Evolutionary conservation across 2,329 filamentous ascomycete genomes (phyloP).

Genomic region (Stemphylium vesicarium): DNA sequence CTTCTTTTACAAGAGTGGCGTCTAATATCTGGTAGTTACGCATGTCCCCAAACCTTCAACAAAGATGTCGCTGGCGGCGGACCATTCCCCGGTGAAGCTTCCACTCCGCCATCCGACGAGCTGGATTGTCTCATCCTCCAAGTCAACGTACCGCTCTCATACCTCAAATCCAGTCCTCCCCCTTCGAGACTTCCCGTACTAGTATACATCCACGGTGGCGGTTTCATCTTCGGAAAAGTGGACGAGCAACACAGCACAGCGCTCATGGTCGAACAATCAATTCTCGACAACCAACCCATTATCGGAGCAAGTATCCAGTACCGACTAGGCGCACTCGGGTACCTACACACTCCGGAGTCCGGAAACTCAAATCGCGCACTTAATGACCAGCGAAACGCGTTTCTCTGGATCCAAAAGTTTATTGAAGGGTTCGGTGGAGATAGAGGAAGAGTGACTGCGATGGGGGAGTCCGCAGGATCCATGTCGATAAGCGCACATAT

Average conservation of each 20-base stretch:
- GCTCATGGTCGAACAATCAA: conserved; percentile 30
- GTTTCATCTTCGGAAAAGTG: conserved; percentile 50
- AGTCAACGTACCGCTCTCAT: conserved; percentile 29
- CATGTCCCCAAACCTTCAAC: conserved; percentile 25
- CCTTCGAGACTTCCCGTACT: conserved; percentile 53
- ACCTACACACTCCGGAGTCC: conserved; percentile 51
- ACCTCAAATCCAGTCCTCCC: conserved; percentile 7
- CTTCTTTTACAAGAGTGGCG: neutral
- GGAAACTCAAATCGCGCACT: conserved; percentile 35
- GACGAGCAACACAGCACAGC: conserved; percentile 35
- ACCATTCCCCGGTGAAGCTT: conserved; percentile 14
- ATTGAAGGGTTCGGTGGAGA: conserved; percentile 47
- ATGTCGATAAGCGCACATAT: conserved; percentile 36
- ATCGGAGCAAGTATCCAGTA: conserved; percentile 33
- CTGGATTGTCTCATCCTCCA: conserved; percentile 29
- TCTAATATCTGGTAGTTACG: conserved; percentile 16
- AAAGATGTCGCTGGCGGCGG: conserved; percentile 19
- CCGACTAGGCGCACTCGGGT: conserved; percentile 35
- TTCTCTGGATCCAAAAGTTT: conserved; percentile 46
- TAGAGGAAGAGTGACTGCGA: conserved; percentile 37
- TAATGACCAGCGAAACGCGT: conserved; percentile 42
- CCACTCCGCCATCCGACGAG: conserved; percentile 13
- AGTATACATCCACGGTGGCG: conserved; percentile 61
- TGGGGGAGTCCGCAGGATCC: conserved; percentile 57
- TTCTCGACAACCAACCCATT: conserved; percentile 22